Evolutionary conservation across 495 filamentous ascomycete species (phyloP).

Genomic region (Penicillium subrubescens): DNA sequence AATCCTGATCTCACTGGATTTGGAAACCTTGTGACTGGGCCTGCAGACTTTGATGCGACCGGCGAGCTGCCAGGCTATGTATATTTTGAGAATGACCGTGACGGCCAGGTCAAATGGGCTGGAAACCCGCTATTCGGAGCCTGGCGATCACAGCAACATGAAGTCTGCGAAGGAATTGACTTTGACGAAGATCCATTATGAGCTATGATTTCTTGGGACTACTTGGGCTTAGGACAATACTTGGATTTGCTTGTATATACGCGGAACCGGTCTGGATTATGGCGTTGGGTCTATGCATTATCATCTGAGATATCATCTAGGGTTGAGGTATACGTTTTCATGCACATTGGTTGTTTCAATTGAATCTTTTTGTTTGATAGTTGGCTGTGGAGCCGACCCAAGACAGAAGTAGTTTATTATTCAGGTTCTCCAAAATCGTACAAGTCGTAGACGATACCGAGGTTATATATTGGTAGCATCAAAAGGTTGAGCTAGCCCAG

Average conservation of each 20-base stretch:
- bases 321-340: background rate
- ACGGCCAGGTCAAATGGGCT: conserved; percentile 38
- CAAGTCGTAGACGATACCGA: conserved; percentile 8
- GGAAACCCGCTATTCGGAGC: conserved; percentile 41
- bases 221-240: conserved; percentile 17
- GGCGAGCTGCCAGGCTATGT: conserved; percentile 44
- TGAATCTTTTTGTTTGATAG: background rate
- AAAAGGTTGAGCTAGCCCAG: background rate
- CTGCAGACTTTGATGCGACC: conserved; percentile 25
- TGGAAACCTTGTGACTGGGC: conserved; percentile 36
- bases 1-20: conserved; percentile 43
- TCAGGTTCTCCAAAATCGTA: conserved; percentile 1
- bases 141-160: conserved; percentile 42
- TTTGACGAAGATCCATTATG: conserved; percentile 29
- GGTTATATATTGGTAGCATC: background rate
- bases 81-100: conserved; percentile 44
- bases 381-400: background rate
- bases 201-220: conserved; percentile 25
- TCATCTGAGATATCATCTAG: background rate
- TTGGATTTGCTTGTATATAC: conserved; percentile 1
- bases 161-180: conserved; percentile 43
- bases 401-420: conserved; percentile 1
- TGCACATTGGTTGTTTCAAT: background rate
- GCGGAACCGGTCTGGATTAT: conserved; percentile 7
- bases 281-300: conserved; percentile 13